Percentiles rank a stretch among this genome's conserved stretches.
These are phyloP conservation scores for Saraca asoca DNA, from an alignment of 331 rosid species.

Conservation along the genomic window DNA sequence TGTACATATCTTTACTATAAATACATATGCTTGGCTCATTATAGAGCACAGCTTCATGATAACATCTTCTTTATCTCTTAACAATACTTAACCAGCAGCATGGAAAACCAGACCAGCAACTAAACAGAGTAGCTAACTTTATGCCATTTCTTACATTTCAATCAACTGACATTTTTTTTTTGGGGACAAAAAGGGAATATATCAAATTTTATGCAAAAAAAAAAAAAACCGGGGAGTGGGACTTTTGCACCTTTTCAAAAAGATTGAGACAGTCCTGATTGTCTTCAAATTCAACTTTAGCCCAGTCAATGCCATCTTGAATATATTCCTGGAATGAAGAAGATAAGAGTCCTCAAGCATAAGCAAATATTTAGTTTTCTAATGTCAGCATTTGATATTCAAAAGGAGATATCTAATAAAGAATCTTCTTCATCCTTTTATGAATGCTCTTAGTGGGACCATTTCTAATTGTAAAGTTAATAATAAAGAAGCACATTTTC, in stretches of 20 bases:
- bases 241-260: constrained; percentile 79
- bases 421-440: too few relatives aligned
- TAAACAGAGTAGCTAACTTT: neutral
- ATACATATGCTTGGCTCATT: too few relatives aligned
- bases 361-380: constrained; percentile 10
- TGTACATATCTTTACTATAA: too few relatives aligned
- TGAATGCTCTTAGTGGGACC: too few relatives aligned
- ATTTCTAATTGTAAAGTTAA: too few relatives aligned
- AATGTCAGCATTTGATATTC: too few relatives aligned
- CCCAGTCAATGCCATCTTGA: constrained; percentile 99
- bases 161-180: neutral
- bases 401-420: too few relatives aligned
- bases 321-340: constrained; percentile 74
- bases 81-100: too few relatives aligned
- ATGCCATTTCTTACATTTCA: neutral
- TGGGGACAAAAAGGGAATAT: neutral
- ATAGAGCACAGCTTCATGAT: too few relatives aligned
- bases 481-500: too few relatives aligned
- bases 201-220: neutral
- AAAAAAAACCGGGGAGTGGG: neutral
- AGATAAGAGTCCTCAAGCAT: constrained; percentile 16
- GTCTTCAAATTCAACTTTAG: constrained; percentile 97
- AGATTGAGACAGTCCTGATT: constrained; percentile 95
- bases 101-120: too few relatives aligned
- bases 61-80: too few relatives aligned